A percentile compares a stretch with the other conserved stretches of the same genome.
These are phyloP conservation scores for Solanum pimpinellifolium DNA, from an alignment of 257 asterid species.

Conservation along the genomic window DNA sequence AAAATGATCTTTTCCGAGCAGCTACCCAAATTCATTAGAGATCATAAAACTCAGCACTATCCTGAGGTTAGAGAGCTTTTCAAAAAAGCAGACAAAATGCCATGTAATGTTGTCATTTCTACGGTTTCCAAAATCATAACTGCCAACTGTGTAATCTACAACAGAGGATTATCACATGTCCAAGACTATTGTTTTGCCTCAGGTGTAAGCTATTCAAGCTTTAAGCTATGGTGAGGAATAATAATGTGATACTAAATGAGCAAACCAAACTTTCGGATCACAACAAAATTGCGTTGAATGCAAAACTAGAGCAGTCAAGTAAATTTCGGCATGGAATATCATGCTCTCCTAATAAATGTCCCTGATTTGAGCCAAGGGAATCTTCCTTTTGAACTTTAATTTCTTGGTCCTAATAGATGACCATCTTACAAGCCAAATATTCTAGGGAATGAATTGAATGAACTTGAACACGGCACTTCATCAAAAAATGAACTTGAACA, in stretches of 20 bases:
- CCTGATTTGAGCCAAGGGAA: neutral
- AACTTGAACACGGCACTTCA: neutral
- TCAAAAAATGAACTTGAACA: neutral
- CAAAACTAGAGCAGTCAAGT: neutral
- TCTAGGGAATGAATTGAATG: neutral
- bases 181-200: neutral
- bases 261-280: neutral
- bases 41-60: neutral
- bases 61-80: neutral
- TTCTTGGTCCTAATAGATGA: neutral
- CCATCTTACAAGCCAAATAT: neutral
- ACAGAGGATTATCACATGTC: neutral
- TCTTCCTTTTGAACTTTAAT: neutral
- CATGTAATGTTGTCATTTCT: neutral
- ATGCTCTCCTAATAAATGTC: neutral
- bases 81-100: neutral
- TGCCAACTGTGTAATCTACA: neutral
- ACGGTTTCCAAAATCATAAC: neutral
- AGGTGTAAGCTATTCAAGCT: neutral
- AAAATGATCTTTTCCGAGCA: neutral
- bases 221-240: neutral
- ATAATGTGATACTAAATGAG: neutral
- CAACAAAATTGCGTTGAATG: neutral
- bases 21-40: neutral
- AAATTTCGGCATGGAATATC: neutral